A percentile compares a stretch with the other conserved stretches of the same genome.
Evolutionary conservation across 1,139 yeast species (phyloP).

Genomic region (Kazachstania sp.): DNA sequence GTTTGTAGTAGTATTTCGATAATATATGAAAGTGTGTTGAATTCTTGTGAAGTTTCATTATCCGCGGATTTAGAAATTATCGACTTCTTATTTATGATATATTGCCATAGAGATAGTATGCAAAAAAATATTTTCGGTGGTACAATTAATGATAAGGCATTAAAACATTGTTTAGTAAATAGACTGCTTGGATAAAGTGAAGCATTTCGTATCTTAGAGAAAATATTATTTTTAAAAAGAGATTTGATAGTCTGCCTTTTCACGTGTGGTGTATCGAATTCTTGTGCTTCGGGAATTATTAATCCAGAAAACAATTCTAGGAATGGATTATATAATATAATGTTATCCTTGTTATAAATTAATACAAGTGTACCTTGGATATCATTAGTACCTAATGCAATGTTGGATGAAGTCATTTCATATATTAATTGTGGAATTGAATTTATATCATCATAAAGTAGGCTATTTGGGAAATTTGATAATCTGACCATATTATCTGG

Average conservation of each 20-base stretch:
- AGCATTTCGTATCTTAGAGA: constrained; percentile 8
- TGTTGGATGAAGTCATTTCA: constrained; percentile 1
- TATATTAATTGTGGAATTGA: not conserved
- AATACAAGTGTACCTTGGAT: not conserved
- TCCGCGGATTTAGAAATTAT: not conserved
- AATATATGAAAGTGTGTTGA: constrained; percentile 13
- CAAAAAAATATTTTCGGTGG: constrained; percentile 9
- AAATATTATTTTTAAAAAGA: constrained; percentile 34
- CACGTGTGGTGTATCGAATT: not conserved
- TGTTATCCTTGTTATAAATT: constrained; percentile 15
- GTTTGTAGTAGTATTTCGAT: not conserved
- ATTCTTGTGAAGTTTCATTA: not conserved
- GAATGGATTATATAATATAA: constrained; percentile 58
- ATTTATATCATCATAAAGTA: not conserved
- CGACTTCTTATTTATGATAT: not conserved
- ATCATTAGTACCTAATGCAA: constrained; percentile 11
- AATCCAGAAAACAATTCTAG: constrained; percentile 45
- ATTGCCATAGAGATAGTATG: constrained; percentile 20
- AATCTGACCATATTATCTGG: constrained; percentile 18
- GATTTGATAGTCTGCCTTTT: not conserved
- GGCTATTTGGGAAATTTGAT: constrained; percentile 13
- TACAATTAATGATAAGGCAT: constrained; percentile 16
- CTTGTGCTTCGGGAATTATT: not conserved
- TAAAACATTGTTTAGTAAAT: constrained; percentile 12
- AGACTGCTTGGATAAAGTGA: constrained; percentile 15